phyloP scores from a whole-genome alignment of 495 filamentous ascomycete genomes.

The Penicillium turbatum region DNA sequence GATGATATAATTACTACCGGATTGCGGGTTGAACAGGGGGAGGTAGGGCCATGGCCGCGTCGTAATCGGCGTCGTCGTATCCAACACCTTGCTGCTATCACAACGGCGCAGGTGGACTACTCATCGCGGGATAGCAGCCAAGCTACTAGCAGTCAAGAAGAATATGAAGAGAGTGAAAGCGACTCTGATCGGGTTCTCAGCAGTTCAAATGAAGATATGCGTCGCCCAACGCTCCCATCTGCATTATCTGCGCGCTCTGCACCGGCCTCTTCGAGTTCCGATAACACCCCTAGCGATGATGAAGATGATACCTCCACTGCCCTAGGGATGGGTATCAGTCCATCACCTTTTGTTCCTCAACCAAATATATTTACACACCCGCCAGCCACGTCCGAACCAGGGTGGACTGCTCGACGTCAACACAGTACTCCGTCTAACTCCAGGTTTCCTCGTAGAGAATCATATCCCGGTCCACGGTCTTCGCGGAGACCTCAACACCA shows the following conservation, averaged over 20 bases:
- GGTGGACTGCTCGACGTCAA: constrained; percentile 43
- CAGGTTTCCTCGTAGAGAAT: constrained; percentile 36
- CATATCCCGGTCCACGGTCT: constrained; percentile 30
- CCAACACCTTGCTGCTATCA: constrained; percentile 43
- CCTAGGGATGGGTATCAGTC: constrained; percentile 58
- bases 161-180: constrained; percentile 83
- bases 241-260: constrained; percentile 22
- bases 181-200: constrained; percentile 79
- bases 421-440: constrained; percentile 37
- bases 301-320: constrained; percentile 81
- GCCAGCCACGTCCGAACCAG: constrained; percentile 52
- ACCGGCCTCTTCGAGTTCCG: constrained; percentile 34
- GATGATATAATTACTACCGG: constrained; percentile 88
- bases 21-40: constrained; percentile 63
- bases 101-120: constrained; percentile 48
- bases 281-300: constrained; percentile 53
- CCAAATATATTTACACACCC: constrained; percentile 90
- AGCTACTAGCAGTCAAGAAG: constrained; percentile 74
- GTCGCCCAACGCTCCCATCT: constrained; percentile 24
- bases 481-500: constrained; percentile 29
- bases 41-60: constrained; percentile 26
- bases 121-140: constrained; percentile 35
- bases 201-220: constrained; percentile 76
- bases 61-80: constrained; percentile 54
- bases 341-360: constrained; percentile 71